Percentiles rank a stretch among this genome's conserved stretches.
phyloP scores from a whole-genome alignment of 1,284 basidiomycete genomes.

The Naganishia liquefaciens region DNA sequence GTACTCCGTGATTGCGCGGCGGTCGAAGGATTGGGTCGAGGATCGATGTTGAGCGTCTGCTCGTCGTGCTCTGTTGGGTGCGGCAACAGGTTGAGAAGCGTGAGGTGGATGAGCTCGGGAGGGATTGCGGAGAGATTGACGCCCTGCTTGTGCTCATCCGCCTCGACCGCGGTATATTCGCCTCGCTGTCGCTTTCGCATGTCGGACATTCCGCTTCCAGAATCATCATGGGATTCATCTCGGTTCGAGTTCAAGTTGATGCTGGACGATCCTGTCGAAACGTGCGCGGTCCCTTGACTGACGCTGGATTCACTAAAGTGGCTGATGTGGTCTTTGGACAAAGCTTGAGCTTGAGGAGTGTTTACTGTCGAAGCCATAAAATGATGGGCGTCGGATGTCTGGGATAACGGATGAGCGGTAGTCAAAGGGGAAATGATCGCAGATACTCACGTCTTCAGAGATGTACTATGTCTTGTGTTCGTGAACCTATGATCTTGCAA shows the following conservation, averaged over 20 bases:
- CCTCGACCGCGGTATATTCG: constrained; percentile 28
- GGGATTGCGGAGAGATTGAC: constrained; percentile 12
- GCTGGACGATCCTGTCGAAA: background rate
- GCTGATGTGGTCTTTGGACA: constrained; percentile 12
- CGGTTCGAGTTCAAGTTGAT: background rate
- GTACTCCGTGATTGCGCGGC: constrained; percentile 20
- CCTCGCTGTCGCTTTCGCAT: constrained; percentile 29
- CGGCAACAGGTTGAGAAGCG: constrained; percentile 20
- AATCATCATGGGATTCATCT: constrained; percentile 17
- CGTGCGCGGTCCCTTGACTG: constrained; percentile 1
- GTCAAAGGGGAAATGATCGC: background rate
- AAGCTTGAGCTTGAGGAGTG: constrained; percentile 29
- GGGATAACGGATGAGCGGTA: background rate
- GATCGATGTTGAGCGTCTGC: constrained; percentile 29
- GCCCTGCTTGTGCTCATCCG: constrained; percentile 15
- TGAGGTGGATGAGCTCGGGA: constrained; percentile 25
- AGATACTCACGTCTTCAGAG: too few relatives aligned
- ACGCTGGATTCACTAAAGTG: constrained; percentile 13
- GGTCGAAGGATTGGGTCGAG: constrained; percentile 21
- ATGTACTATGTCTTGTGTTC: too few relatives aligned
- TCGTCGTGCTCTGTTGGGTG: constrained; percentile 9
- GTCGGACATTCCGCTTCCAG: constrained; percentile 18
- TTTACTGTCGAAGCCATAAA: constrained; percentile 30
- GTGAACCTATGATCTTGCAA: constrained; percentile 1
- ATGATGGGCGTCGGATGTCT: constrained; percentile 25